phyloP scores from a whole-genome alignment of 1,284 basidiomycete species.

The Coniferiporia sulphurascens region DNA sequence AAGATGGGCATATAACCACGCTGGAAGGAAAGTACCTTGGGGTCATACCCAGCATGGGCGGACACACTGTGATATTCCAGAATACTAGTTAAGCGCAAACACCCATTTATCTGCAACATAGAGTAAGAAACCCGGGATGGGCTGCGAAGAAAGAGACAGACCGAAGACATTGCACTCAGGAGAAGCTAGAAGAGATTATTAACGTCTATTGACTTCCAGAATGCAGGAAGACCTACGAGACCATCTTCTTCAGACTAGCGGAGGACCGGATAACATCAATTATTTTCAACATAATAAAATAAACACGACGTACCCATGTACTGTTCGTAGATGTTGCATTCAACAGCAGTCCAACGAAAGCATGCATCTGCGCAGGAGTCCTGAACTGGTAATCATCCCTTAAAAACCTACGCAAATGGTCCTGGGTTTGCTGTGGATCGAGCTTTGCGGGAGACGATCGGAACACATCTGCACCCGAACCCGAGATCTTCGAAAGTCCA shows the following conservation, averaged over 20 bases:
- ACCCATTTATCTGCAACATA: slow-evolving; percentile 41
- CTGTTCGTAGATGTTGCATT: slow-evolving; percentile 44
- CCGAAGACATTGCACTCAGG: slow-evolving; percentile 38
- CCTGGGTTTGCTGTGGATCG: slow-evolving; percentile 48
- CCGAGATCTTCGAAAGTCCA: slow-evolving; percentile 40
- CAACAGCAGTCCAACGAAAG: slow-evolving; percentile 43
- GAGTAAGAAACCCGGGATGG: not conserved
- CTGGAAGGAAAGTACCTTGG: slow-evolving; percentile 52
- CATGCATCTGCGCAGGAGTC: slow-evolving; percentile 37
- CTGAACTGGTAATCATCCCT: slow-evolving; percentile 42
- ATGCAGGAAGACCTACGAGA: slow-evolving; percentile 35
- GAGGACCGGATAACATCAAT: slow-evolving; percentile 1
- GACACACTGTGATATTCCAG: slow-evolving; percentile 45
- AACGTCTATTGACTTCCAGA: slow-evolving; percentile 6
- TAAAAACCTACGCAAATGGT: slow-evolving; percentile 41
- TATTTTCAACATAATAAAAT: not conserved
- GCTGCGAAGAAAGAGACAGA: slow-evolving; percentile 22
- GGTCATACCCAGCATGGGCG: slow-evolving; percentile 29
- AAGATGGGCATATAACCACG: slow-evolving; percentile 53
- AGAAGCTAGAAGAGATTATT: slow-evolving; percentile 32
- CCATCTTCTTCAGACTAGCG: slow-evolving; percentile 46
- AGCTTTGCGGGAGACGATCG: slow-evolving; percentile 28
- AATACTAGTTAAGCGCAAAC: slow-evolving; percentile 48
- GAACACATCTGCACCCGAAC: slow-evolving; percentile 34
- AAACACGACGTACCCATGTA: slow-evolving; percentile 44